Percentiles rank a stretch among this genome's conserved stretches.
These are phyloP conservation scores for Zasmidium angulare DNA, from an alignment of 2,329 filamentous ascomycete species.

Conservation along the genomic window DNA sequence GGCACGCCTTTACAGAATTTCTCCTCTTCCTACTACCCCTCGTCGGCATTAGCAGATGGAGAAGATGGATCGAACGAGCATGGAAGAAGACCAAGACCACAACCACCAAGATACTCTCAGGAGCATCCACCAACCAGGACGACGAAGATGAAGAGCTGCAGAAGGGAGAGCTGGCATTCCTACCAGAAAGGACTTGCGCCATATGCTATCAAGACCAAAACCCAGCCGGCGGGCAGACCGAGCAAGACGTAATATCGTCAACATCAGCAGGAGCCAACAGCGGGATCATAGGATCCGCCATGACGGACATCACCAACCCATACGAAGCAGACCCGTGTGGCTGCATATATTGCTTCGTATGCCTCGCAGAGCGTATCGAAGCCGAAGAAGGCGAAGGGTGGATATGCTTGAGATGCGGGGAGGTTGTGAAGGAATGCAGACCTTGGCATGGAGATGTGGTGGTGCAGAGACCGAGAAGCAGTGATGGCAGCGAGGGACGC, in stretches of 20 bases:
- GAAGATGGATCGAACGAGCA: conserved; percentile 80
- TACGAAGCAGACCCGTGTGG: conserved; percentile 89
- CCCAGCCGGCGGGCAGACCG: conserved; percentile 59
- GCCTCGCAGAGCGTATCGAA: conserved; percentile 84
- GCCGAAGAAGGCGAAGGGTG: conserved; percentile 93
- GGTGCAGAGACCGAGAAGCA: conserved; percentile 12
- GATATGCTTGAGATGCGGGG: conserved; percentile 85
- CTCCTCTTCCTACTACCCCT: conserved; percentile 94
- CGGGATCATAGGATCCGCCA: conserved; percentile 81
- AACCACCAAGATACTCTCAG: conserved; percentile 47
- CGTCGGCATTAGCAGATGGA: conserved; percentile 92
- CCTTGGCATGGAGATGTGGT: conserved; percentile 92
- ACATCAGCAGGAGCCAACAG: conserved; percentile 42
- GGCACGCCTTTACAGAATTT: conserved; percentile 99
- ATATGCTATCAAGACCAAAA: conserved; percentile 97
- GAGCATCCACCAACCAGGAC: conserved; percentile 40
- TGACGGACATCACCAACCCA: conserved; percentile 93
- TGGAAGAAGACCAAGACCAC: conserved; percentile 77
- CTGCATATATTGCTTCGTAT: conserved; percentile 95
- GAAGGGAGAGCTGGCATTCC: conserved; percentile 71
- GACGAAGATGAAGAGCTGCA: conserved; percentile 43
- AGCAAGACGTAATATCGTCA: conserved; percentile 73
- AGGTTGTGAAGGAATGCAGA: conserved; percentile 77
- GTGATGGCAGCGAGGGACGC: conserved; percentile 13
- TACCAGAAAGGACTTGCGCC: conserved; percentile 91